These are phyloP conservation scores for Peronospora destructor DNA, from an alignment of 352 stramenopile species.

Conservation along the genomic window DNA sequence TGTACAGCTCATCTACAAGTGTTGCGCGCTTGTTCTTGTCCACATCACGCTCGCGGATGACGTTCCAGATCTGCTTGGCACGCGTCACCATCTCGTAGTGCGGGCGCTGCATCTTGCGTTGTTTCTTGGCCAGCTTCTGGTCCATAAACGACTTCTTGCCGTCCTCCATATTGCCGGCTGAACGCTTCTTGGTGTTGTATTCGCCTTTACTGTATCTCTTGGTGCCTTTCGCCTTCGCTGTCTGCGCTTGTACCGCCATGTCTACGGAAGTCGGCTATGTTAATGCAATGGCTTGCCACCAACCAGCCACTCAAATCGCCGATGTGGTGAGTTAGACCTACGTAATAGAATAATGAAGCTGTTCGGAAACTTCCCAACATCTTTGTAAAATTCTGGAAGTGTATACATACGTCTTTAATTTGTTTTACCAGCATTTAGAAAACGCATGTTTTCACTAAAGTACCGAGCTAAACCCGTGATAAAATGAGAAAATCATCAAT, in stretches of 20 bases:
- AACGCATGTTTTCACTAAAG: too few relatives aligned
- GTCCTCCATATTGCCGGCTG: slow-evolving; percentile 40
- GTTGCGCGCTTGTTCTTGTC: slow-evolving; percentile 76
- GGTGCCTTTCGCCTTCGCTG: slow-evolving; percentile 19
- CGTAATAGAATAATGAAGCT: not conserved
- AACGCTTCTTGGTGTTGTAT: slow-evolving; percentile 59
- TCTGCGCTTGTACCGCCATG: slow-evolving; percentile 31
- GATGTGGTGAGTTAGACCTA: not conserved
- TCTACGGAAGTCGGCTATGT: slow-evolving; percentile 2
- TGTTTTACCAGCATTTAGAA: too few relatives aligned
- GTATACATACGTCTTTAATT: too few relatives aligned
- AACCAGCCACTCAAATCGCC: slow-evolving; percentile 24
- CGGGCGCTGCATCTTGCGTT: slow-evolving; percentile 91
- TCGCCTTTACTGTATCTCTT: slow-evolving; percentile 23
- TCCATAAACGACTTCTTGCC: slow-evolving; percentile 81
- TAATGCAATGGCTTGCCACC: slow-evolving; percentile 2
- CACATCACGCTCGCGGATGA: slow-evolving; percentile 85
- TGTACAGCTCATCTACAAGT: slow-evolving; percentile 88
- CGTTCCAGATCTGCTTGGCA: slow-evolving; percentile 94
- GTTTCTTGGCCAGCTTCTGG: slow-evolving; percentile 87
- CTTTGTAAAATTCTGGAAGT: too few relatives aligned
- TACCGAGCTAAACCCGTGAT: too few relatives aligned
- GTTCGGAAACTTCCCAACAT: too few relatives aligned
- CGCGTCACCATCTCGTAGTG: slow-evolving; percentile 91
- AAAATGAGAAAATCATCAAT: too few relatives aligned